Base-by-base conservation (phyloP, 352 stramenopile genomes). In the Stephanocyclus meneghinianus region DNA sequence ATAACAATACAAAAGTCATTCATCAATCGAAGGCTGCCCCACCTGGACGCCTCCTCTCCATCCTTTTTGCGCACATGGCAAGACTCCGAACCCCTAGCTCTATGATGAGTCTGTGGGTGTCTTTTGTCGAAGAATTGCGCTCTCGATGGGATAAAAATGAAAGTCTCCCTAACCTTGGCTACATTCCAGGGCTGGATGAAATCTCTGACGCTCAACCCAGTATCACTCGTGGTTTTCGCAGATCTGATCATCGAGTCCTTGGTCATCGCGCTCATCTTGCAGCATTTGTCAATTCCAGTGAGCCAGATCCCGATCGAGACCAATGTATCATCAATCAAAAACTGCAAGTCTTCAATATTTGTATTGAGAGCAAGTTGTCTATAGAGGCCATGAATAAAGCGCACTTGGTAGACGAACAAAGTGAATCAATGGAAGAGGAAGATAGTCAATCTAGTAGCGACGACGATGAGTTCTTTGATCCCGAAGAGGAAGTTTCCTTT, bases 291-390 rank as follows among this genome's bases (percentile, higher is more conserved):
- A 86, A 90, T 60, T 84, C 84, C n/a, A 83, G 76, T 35, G 85
- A 91, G 82, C 82, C 82, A 37, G 81, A 92, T 60, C 85, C 88
- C 21, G 83, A 89, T 66, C 77, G 87, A 45, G 66, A 83, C 35
- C 59, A 90, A 69, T 93, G 89, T 47, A 76, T 92, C 21, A 89
- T 93, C 69, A 86, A 87, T 62, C 89, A 93, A 76, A 93, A 91
- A 51, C 70, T 93, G 29, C 83, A 93, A 71, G 81, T 91, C 1
- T 91, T 90, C 55, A 90, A 93, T 57, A 73, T 93, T 59, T 89
- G 86, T 60, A 81, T 93, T 40, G 88, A 93, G 56, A 87, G 80
- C 50, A 85, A 88, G 32, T 76, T 90, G n/a, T 85, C 78, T 18
- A 64, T 53, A 0, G 86, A 93, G 65, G 67, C 83, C 50, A 64